These are phyloP conservation scores for Colletotrichum eleusines DNA, from an alignment of 2,329 filamentous ascomycete genomes.

Conservation along the genomic window DNA sequence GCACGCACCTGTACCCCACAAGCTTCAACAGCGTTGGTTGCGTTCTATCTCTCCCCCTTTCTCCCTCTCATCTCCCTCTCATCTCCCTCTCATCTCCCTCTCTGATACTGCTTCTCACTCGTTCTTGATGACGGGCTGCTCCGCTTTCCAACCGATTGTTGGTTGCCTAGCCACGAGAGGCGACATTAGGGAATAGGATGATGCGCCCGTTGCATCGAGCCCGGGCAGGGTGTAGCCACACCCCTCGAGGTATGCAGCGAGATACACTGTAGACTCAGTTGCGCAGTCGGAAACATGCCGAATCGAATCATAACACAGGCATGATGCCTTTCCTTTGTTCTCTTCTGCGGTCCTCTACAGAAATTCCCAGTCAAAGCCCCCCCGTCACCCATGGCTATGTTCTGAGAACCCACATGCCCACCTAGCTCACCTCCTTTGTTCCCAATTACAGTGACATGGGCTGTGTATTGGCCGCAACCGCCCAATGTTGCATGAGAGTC, in stretches of 20 bases:
- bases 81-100: too few relatives aligned
- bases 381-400: slow-evolving; percentile 25
- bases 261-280: slow-evolving; percentile 15
- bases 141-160: too few relatives aligned
- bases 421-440: slow-evolving; percentile 37
- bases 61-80: background rate
- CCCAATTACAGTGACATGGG: slow-evolving; percentile 35
- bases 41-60: background rate
- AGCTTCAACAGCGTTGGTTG: slow-evolving; percentile 22
- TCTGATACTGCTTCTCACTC: background rate
- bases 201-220: slow-evolving; percentile 16
- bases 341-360: slow-evolving; percentile 28
- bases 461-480: slow-evolving; percentile 40
- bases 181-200: background rate
- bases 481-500: slow-evolving; percentile 35
- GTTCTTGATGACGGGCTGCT: too few relatives aligned
- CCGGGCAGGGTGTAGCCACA: background rate
- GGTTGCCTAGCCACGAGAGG: background rate
- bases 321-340: slow-evolving; percentile 39
- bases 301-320: slow-evolving; percentile 38
- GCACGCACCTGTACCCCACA: slow-evolving; percentile 15
- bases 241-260: slow-evolving; percentile 7
- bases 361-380: slow-evolving; percentile 18
- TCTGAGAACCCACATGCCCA: slow-evolving; percentile 27
- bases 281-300: slow-evolving; percentile 37